Base-by-base conservation (phyloP, 495 filamentous ascomycete species). In the Hypoxylon lenormandii region DNA sequence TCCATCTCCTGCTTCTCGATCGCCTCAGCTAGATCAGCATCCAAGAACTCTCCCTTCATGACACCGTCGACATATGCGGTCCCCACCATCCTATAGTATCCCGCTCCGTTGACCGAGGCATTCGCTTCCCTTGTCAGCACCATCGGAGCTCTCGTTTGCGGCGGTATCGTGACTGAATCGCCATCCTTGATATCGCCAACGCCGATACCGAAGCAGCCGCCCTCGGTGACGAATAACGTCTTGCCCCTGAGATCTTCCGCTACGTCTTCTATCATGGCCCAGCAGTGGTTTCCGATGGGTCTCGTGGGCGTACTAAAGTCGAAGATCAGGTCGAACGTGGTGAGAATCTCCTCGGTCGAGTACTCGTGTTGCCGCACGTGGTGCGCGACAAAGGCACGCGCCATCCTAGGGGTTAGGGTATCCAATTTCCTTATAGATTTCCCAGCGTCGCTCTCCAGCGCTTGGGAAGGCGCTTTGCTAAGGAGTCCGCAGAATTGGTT, bases 61-160 rank as follows among this genome's bases (percentile, higher is more conserved):
- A 43, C 40, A 11, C 53, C 53, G 6, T 57, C 53, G 12, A 57
- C 43, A 4, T 18, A 57, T 19, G 40, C 53, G 5, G 36, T 57
- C n/a, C 53, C 53, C n/a, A 57, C 53, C 53, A 57, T 57, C 33
- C 53, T 38, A 21, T 43, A 57, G 36, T 22, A 40, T 10, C 43
- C 15, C 15, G 8, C 7, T 19, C 36, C 18, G 40, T 11, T 33
- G 2, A 13, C 4, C 8, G 16, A 16, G 16, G 53, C n/a, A 42
- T 16, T 23, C 1, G 19, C 15, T 26, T 38, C 53, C 22, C 16
- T 38, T 22, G 33, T 57, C 13, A 57, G 16, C 30, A 57, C 53
- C 7, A 57, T n/a, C 33, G 53, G 53, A 19, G 18, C 11, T 26
- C 53, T 19, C 3, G 18, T 16, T 16, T 57, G 33, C 18, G 53